Conservation (phyloP, 495 filamentous ascomycete species). For the Staphylotrichum tortipilum region DNA sequence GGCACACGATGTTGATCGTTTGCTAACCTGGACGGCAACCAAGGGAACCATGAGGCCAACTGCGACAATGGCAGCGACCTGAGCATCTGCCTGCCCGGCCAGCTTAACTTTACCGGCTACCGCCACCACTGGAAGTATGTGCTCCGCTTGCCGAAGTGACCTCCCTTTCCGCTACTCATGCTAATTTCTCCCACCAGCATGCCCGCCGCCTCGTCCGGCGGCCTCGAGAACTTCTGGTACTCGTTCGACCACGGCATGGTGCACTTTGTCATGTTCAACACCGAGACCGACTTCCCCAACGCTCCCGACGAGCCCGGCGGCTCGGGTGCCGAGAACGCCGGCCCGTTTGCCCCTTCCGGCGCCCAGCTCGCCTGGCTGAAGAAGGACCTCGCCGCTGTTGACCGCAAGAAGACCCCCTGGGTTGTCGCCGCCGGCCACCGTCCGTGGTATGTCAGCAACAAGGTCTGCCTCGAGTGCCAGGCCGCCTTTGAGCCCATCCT, state of each 20-base stretch:
- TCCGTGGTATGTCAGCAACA: constrained; percentile 36
- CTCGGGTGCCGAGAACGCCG: constrained; percentile 45
- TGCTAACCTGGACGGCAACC: too few relatives aligned
- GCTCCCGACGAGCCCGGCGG: constrained; percentile 27
- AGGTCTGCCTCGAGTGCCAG: constrained; percentile 35
- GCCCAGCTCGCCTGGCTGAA: constrained; percentile 40
- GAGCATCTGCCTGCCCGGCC: constrained; percentile 41
- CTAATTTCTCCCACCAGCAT: constrained; percentile 22
- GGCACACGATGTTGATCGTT: too few relatives aligned
- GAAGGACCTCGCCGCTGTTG: constrained; percentile 41
- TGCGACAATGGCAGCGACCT: constrained; percentile 29
- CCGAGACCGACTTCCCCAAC: constrained; percentile 46
- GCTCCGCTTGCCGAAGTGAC: background rate
- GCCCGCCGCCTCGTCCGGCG: constrained; percentile 35
- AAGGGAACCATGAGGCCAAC: constrained; percentile 41
- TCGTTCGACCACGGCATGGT: constrained; percentile 50
- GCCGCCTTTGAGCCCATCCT: constrained; percentile 42
- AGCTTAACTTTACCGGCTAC: constrained; percentile 48
- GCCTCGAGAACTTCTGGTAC: constrained; percentile 49
- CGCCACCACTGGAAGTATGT: constrained; percentile 33
- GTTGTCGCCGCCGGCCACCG: constrained; percentile 46
- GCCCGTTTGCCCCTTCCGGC: constrained; percentile 42
- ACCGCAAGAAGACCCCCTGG: constrained; percentile 47
- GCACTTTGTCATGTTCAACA: constrained; percentile 44
- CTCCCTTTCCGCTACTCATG: background rate